A percentile compares a stretch with the other conserved stretches of the same genome.
These are phyloP conservation scores for Sugiyamaella pinicola DNA, from an alignment of 1,139 yeast genomes.

Conservation along the genomic window DNA sequence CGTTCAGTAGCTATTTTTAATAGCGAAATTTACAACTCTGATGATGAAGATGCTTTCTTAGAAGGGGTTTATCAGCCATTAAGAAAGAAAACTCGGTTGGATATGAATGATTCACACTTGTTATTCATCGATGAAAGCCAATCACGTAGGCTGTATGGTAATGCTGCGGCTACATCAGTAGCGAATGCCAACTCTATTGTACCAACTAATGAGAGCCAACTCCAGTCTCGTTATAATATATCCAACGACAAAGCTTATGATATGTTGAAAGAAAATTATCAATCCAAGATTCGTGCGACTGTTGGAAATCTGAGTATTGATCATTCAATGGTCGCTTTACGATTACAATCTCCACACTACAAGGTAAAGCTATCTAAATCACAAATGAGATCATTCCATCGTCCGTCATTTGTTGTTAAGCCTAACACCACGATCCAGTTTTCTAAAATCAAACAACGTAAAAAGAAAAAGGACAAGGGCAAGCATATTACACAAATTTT, in stretches of 20 bases:
- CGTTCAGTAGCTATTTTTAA: constrained; percentile 17
- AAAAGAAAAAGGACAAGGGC: constrained; percentile 87
- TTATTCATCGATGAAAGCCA: constrained; percentile 58
- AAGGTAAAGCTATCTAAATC: constrained; percentile 72
- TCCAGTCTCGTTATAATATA: constrained; percentile 66
- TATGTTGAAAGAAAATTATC: constrained; percentile 78
- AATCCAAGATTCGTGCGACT: constrained; percentile 89
- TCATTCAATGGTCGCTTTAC: constrained; percentile 84
- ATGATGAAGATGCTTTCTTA: constrained; percentile 78
- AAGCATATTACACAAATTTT: constrained; percentile 76
- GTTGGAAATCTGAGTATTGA: constrained; percentile 90
- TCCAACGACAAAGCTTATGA: constrained; percentile 91
- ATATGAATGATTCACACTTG: constrained; percentile 84
- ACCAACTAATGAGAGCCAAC: constrained; percentile 53
- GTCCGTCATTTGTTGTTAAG: constrained; percentile 72
- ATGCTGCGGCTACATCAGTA: not conserved
- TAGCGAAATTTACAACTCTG: constrained; percentile 42
- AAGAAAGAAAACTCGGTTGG: constrained; percentile 55
- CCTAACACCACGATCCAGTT: constrained; percentile 80
- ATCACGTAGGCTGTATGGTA: constrained; percentile 13
- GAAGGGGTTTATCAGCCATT: constrained; percentile 60
- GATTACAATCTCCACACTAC: constrained; percentile 89
- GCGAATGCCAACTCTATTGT: constrained; percentile 31
- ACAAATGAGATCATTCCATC: constrained; percentile 77
- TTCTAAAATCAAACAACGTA: constrained; percentile 74